These are phyloP conservation scores for Trypanosoma theileri DNA, from an alignment of 208 protist species.

Conservation along the genomic window DNA sequence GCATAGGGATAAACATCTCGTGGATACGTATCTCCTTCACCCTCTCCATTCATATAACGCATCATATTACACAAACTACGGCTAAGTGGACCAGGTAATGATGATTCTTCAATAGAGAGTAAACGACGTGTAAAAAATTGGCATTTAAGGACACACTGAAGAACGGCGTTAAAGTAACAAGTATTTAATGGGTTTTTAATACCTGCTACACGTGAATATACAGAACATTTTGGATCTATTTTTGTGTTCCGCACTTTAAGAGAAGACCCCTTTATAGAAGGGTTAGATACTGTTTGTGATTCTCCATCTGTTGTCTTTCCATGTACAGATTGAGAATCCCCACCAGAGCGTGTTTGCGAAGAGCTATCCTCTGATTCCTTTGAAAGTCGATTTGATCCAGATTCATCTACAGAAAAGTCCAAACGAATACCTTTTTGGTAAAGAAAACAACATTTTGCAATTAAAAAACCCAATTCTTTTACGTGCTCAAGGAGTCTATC, in stretches of 20 bases:
- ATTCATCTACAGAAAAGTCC: neutral
- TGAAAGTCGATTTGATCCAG: neutral
- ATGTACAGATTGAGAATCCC: neutral
- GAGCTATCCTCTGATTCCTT: neutral
- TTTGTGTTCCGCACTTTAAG: neutral
- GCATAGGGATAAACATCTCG: slow-evolving; percentile 46
- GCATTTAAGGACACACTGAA: slow-evolving; percentile 94
- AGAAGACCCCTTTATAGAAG: slow-evolving; percentile 1
- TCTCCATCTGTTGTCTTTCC: neutral
- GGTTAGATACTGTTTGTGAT: neutral
- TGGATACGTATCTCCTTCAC: slow-evolving; percentile 52
- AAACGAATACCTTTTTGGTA: slow-evolving; percentile 11
- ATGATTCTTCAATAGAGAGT: slow-evolving; percentile 17
- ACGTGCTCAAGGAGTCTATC: neutral
- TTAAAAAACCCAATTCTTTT: slow-evolving; percentile 6
- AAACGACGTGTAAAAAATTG: slow-evolving; percentile 51
- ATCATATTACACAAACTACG: slow-evolving; percentile 42
- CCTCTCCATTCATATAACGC: slow-evolving; percentile 48
- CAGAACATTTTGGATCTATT: slow-evolving; percentile 24
- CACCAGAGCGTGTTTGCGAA: neutral
- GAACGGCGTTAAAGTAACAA: slow-evolving; percentile 96
- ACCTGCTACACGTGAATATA: slow-evolving; percentile 59
- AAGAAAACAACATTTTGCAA: slow-evolving; percentile 8
- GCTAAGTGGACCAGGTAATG: slow-evolving; percentile 51
- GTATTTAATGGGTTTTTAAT: slow-evolving; percentile 92